A percentile compares a stretch with the other conserved stretches of the same genome.
These are phyloP conservation scores for Dioszegia hungarica DNA, from an alignment of 768 basidiomycete species.

Conservation along the genomic window DNA sequence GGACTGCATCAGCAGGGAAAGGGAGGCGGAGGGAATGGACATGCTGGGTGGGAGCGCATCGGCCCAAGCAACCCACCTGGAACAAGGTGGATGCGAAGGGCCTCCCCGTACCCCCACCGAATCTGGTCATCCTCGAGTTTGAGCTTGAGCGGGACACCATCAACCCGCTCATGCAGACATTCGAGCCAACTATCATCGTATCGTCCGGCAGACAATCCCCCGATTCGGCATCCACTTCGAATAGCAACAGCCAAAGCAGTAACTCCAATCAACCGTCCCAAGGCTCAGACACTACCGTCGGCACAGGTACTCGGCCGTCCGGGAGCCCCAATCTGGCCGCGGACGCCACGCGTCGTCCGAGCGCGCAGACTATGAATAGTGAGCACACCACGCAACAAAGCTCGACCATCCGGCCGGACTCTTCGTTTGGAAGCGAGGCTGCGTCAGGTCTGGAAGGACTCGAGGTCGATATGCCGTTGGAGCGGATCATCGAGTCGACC, in stretches of 20 bases:
- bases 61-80: conserved; percentile 38
- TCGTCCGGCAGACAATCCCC: conserved; percentile 24
- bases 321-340: no score
- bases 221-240: conserved; percentile 7
- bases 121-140: conserved; percentile 68
- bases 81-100: conserved; percentile 50
- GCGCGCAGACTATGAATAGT: no score
- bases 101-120: conserved; percentile 53
- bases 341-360: no score
- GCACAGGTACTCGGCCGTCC: conserved; percentile 16
- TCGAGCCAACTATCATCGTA: conserved; percentile 22
- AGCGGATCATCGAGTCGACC: conserved; percentile 67
- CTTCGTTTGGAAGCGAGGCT: not conserved
- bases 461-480: conserved; percentile 52
- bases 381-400: not conserved
- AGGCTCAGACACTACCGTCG: conserved; percentile 25
- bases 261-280: not conserved
- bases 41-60: conserved; percentile 48
- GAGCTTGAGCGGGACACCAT: conserved; percentile 67
- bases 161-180: conserved; percentile 65
- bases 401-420: not conserved
- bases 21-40: conserved; percentile 43
- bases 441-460: conserved; percentile 37
- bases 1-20: conserved; percentile 45
- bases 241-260: not conserved